Base-by-base conservation (phyloP, 1,139 yeast species). In the Yamadazyma dushanensis region DNA sequence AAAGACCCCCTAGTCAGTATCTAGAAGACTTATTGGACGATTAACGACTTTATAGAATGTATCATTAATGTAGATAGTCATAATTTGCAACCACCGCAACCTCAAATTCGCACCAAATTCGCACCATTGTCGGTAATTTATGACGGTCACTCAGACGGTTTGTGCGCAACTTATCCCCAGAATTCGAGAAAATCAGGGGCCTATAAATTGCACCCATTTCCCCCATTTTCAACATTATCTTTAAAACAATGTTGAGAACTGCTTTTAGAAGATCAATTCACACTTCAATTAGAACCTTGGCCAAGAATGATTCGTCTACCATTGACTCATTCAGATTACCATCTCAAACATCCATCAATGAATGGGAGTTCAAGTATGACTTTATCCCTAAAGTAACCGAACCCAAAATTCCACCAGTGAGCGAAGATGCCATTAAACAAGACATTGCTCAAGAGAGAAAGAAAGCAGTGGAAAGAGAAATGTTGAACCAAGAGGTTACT, bases 291-390 rank as follows among this genome's bases (percentile, higher is more conserved):
- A 34, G 43, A 25, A 20, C 35, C 16, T 40, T 49, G 22, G 70
- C 74, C 34, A 70, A 70, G 43, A 70, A 71, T 36, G 76, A 70
- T 47, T n/a, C 57, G 4, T 69, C 76, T 14, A 61, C 73, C 33
- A 70, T 70, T 44, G 76, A 70, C 50, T 65, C 74, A 11, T 69
- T 45, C 51, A 60, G 53, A 43, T 60, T 70, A 35, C 76, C 76
- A 14, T 67, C 74, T 3, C 76, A 70, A 44, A 66, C 75, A 2
- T 70, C 75, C 23, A 66, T 70, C 50, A 63, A 61, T 49, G 71
- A 75, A 54, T 62, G 71, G 69, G 76, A 67, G 47, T 76, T 74
- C 59, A 74, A 71, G 49, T 75, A 76, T 50, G 76, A 70, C 50
- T 70, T 66, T 43, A 61, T 69, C 36, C 76, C 76, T 16, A 67